Conservation (phyloP, 1,139 yeast genomes). For the Lodderomyces elongisporus region DNA sequence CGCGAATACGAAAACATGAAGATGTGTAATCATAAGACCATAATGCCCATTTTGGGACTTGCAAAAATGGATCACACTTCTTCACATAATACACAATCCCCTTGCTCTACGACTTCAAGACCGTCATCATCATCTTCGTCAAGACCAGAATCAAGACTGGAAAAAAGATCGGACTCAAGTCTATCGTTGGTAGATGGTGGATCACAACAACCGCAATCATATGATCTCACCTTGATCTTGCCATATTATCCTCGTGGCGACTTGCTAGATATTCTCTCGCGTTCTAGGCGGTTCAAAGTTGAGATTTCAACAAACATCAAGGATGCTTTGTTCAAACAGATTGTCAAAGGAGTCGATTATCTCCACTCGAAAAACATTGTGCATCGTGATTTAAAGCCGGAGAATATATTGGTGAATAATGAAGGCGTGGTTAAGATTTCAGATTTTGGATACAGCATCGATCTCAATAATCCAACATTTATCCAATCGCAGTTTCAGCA, state of each 20-base stretch:
- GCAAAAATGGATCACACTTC: background rate
- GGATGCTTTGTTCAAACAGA: conserved; percentile 46
- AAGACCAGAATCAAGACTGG: too few relatives aligned
- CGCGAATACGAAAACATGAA: conserved; percentile 24
- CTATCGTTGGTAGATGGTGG: background rate
- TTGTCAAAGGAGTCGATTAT: conserved; percentile 41
- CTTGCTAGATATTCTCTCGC: conserved; percentile 37
- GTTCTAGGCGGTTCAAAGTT: conserved; percentile 30
- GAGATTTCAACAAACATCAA: conserved; percentile 29
- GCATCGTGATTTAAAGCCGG: conserved; percentile 56
- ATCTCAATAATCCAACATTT: conserved; percentile 18
- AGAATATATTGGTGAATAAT: conserved; percentile 44
- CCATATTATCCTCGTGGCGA: conserved; percentile 48
- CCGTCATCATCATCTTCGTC: too few relatives aligned
- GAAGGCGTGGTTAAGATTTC: conserved; percentile 42
- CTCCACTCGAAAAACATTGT: conserved; percentile 40
- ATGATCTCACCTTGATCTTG: conserved; percentile 27
- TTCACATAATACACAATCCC: background rate
- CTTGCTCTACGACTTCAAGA: too few relatives aligned
- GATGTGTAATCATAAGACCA: conserved; percentile 15
- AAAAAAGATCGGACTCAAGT: background rate
- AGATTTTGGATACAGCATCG: conserved; percentile 51
- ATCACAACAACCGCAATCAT: conserved; percentile 3
- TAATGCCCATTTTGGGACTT: conserved; percentile 25
- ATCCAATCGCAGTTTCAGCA: conserved; percentile 15